Evolutionary conservation across 2,329 filamentous ascomycete genomes (phyloP).

Genomic region (Fusarium sp.): DNA sequence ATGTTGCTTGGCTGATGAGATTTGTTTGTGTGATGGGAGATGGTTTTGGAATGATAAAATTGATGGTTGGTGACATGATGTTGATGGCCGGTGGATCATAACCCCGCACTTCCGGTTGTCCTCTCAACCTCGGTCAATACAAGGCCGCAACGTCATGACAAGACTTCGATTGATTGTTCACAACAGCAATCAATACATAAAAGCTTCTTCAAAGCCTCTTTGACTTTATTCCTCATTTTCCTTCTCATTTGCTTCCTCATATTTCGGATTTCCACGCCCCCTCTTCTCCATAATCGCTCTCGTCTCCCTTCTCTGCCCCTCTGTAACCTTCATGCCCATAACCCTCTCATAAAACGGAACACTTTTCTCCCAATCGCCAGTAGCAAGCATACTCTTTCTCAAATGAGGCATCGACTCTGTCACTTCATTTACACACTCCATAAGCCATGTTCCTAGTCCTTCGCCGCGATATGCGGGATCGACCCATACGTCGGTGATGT

Average conservation of each 20-base stretch:
- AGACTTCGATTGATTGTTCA: rapidly evolving
- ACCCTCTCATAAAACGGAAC: conserved; percentile 52
- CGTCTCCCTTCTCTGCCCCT: conserved; percentile 32
- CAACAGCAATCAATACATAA: rapidly evolving
- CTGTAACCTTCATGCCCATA: conserved; percentile 49
- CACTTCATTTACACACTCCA: conserved; percentile 67
- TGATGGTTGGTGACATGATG: background rate
- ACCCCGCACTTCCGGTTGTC: conserved; percentile 2
- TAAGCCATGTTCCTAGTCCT: conserved; percentile 72
- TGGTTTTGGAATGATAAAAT: background rate
- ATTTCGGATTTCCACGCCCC: conserved; percentile 40
- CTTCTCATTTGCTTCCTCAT: conserved; percentile 8
- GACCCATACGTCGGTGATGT: conserved; percentile 73
- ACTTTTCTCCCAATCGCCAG: conserved; percentile 50
- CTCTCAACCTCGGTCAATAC: background rate
- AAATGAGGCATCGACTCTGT: conserved; percentile 65
- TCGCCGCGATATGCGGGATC: conserved; percentile 64
- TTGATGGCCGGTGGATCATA: too few relatives aligned
- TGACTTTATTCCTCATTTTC: background rate
- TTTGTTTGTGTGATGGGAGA: background rate
- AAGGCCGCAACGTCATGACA: background rate
- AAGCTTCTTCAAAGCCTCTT: rapidly evolving
- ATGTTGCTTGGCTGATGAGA: background rate
- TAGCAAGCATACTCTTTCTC: conserved; percentile 65
- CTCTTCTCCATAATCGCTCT: conserved; percentile 44